Percentiles rank a stretch among this genome's conserved stretches.
These are phyloP conservation scores for Yamadazyma sp. DNA, from an alignment of 805 yeast genomes.

Conservation along the genomic window DNA sequence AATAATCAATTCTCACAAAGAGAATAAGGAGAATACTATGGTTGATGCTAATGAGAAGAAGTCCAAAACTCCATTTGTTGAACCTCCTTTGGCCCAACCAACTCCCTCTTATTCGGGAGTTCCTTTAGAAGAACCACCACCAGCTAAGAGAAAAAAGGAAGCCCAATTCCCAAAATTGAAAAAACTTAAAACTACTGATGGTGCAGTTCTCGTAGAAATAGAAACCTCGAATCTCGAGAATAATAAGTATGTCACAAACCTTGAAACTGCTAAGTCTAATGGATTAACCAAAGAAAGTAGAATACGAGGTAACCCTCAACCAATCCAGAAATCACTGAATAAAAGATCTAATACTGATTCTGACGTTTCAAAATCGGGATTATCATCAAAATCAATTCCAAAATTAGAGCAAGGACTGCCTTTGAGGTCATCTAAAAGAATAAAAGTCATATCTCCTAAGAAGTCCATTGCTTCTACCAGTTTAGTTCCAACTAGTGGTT, in stretches of 20 bases:
- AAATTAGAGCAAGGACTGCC: constrained; percentile 11
- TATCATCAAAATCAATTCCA: background rate
- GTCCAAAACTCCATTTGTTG: too few relatives aligned
- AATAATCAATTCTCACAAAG: background rate
- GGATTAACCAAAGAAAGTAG: constrained; percentile 16
- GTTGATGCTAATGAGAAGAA: background rate
- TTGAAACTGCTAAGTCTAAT: constrained; percentile 16
- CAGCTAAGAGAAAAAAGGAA: constrained; percentile 53
- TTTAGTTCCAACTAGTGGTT: constrained; percentile 20
- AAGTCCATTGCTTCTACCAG: constrained; percentile 19
- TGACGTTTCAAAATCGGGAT: constrained; percentile 3
- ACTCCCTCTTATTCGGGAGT: constrained; percentile 66
- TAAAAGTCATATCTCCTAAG: constrained; percentile 34
- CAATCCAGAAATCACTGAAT: constrained; percentile 3
- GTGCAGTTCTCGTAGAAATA: constrained; percentile 10
- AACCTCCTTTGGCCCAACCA: constrained; percentile 57
- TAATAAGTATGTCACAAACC: constrained; percentile 8
- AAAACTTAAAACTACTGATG: constrained; percentile 15
- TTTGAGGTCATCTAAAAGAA: constrained; percentile 16
- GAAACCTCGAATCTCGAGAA: too few relatives aligned
- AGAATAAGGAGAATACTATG: too few relatives aligned
- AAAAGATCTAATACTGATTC: background rate
- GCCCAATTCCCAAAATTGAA: constrained; percentile 47
- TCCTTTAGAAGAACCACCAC: constrained; percentile 69
- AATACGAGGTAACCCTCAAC: constrained; percentile 14